Evolutionary conservation across 1,284 basidiomycete species (phyloP).

Genomic region (Anthracocystis walkeri): DNA sequence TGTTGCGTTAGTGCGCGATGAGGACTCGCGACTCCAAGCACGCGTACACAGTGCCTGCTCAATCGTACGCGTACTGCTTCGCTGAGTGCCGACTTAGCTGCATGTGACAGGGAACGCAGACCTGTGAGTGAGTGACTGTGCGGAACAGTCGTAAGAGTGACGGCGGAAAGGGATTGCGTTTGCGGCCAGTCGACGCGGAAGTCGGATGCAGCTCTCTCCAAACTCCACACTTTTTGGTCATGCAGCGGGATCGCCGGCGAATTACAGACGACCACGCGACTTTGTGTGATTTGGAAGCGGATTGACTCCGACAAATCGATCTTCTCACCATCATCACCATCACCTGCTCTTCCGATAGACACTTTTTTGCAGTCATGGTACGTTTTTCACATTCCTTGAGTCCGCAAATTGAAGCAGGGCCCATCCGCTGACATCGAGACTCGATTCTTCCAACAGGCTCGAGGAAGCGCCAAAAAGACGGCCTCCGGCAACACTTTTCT

Average conservation of each 20-base stretch:
- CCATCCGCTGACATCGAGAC: too few relatives aligned
- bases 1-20: background rate
- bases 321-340: constrained; percentile 4
- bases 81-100: background rate
- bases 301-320: background rate
- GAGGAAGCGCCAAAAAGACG: constrained; percentile 55
- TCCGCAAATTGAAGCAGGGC: too few relatives aligned
- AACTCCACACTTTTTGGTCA: constrained; percentile 8
- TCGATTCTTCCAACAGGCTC: too few relatives aligned
- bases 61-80: background rate
- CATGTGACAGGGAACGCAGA: background rate
- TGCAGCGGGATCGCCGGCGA: constrained; percentile 15
- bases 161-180: background rate
- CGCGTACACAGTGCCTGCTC: too few relatives aligned
- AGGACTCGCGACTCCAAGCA: background rate
- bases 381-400: background rate
- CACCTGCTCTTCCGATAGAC: background rate
- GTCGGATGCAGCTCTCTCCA: constrained; percentile 1
- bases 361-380: constrained; percentile 9
- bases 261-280: constrained; percentile 10
- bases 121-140: background rate
- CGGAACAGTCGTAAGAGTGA: constrained; percentile 3
- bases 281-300: background rate
- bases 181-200: background rate
- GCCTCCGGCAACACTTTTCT: constrained; percentile 59